Conservation (phyloP, 345 rosid genomes). For the Ceriops decandra region DNA sequence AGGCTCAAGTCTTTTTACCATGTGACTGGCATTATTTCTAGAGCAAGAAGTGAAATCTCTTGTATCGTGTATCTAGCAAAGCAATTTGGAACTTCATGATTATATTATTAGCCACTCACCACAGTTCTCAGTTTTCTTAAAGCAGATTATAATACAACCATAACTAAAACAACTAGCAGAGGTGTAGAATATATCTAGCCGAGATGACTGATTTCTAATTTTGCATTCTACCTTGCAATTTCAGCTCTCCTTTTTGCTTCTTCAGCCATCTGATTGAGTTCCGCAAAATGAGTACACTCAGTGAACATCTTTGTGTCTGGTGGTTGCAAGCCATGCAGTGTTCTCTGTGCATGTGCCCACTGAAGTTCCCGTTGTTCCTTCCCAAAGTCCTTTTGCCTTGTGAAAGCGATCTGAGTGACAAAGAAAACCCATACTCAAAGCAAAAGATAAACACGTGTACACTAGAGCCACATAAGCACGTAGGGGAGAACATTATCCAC, state of each 20-base stretch:
- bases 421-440: conserved; percentile 11
- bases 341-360: conserved; percentile 99
- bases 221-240: conserved; percentile 64
- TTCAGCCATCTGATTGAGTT: conserved; percentile 92
- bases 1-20: neutral
- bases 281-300: conserved; percentile 70
- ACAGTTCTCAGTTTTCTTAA: neutral
- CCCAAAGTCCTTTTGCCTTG: conserved; percentile 95
- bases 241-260: conserved; percentile 99
- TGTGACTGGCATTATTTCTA: neutral
- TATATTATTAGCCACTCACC: too few species aligned
- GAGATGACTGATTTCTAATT: neutral
- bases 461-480: neutral
- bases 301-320: conserved; percentile 95
- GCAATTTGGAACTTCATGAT: too few species aligned
- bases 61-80: too few species aligned
- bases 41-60: neutral
- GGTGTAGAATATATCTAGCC: neutral
- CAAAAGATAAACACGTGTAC: neutral
- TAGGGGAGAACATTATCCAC: neutral
- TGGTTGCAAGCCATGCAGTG: conserved; percentile 88
- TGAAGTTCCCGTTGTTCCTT: conserved; percentile 98
- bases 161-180: neutral
- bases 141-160: neutral
- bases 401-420: conserved; percentile 74